Base-by-base conservation (phyloP, 208 protist species). In the Balamuthia mandrillaris region DNA sequence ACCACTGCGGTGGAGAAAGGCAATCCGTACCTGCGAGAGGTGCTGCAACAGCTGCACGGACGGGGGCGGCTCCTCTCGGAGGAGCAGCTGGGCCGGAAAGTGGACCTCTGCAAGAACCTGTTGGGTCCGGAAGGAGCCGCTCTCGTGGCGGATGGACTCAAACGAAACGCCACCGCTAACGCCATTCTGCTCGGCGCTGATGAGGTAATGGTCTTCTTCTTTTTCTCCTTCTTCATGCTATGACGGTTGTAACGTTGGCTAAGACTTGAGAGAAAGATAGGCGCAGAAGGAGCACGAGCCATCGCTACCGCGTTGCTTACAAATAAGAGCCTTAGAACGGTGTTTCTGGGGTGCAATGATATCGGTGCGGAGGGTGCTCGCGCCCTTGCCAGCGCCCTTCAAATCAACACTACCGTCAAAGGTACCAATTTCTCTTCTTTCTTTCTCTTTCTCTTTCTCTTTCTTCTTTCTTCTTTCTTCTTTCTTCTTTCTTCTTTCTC, bases 301-400 rank as follows among this genome's bases (percentile, higher is more conserved):
- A 49, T 74, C 39, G 65, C 65, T 10, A n/a, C 65, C 1, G 51
- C 51, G 65, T 42, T 74, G 18, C 65, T 52, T 42, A 37, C 44
- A 9, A 74, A 74, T 42, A n/a, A 49, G 16, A 74, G 41, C 9
- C 39, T 74, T 1, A 37, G 65, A 1, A 74, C 65, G 12, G 65
- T 74, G 14, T 74, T 74, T n/a, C 70, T 79, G 9, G 70, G 70
- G n/a, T 52, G 45, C 45, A 79, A 79, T 49, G 45, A 60, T 35
- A 79, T 79, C 29, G 70, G 70, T 2, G 33, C 41, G 29, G 14
- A 41, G 21, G 70, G 70, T 33, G 70, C 70, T 9, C 7, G 33
- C 16, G 70, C 70, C 16, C 31, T 79, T 42, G 70, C 70, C 52
- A 9, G 14, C 16, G 7, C 52, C 52, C 18, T 18, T 10, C 14